Evolutionary conservation across 352 stramenopile genomes (phyloP).

Genomic region (Phytopythium boreale): DNA sequence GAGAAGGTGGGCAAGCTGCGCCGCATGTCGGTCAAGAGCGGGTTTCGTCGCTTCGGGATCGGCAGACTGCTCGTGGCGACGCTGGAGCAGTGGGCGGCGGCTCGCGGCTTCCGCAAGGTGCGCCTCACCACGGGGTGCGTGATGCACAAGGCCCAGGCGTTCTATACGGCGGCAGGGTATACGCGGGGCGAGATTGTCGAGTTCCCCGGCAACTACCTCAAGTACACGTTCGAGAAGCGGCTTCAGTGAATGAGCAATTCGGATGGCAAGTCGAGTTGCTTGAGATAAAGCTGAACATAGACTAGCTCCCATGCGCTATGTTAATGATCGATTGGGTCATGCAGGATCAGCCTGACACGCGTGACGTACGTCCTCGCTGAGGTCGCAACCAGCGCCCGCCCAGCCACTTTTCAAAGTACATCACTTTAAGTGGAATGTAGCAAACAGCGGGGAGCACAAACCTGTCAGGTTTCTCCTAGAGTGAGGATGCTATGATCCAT

Average conservation of each 20-base stretch:
- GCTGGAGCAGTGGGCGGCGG: conserved; percentile 28
- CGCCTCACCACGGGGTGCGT: conserved; percentile 23
- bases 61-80: conserved; percentile 20
- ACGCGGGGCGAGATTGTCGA: conserved; percentile 1
- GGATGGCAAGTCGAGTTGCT: too few species aligned
- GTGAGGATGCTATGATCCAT: too few species aligned
- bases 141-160: conserved; percentile 20
- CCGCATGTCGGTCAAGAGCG: conserved; percentile 31
- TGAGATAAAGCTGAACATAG: too few species aligned
- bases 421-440: background rate
- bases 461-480: too few species aligned
- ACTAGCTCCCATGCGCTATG: too few species aligned
- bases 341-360: too few species aligned
- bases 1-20: conserved; percentile 28
- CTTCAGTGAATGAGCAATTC: background rate
- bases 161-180: conserved; percentile 32
- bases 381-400: too few species aligned
- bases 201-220: background rate
- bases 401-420: background rate
- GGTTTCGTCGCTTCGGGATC: conserved; percentile 26
- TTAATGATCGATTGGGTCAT: too few species aligned
- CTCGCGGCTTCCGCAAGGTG: conserved; percentile 18
- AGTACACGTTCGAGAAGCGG: conserved; percentile 8
- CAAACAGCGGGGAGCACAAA: too few species aligned
- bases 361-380: too few species aligned